A percentile compares a stretch with the other conserved stretches of the same genome.
phyloP scores from a whole-genome alignment of 2,329 filamentous ascomycete species.

The Pseudogymnoascus sp. region DNA sequence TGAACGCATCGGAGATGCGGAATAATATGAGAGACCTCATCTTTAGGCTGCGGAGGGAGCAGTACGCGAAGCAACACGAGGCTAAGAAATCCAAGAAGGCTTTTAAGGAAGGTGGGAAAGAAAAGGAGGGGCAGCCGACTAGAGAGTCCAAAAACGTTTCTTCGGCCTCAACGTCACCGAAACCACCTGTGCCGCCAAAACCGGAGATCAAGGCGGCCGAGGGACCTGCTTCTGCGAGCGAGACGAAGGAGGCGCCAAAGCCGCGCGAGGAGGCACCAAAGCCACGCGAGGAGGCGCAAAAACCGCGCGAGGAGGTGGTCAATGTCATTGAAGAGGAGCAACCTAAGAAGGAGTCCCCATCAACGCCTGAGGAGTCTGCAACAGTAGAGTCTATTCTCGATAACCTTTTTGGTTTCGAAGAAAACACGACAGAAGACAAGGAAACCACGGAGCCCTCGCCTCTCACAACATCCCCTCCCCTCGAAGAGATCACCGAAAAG shows the following conservation, averaged over 20 bases:
- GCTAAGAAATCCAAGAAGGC: conserved; percentile 13
- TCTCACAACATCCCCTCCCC: neutral
- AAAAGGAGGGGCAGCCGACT: neutral
- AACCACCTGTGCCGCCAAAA: neutral
- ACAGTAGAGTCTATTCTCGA: neutral
- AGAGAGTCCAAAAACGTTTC: neutral
- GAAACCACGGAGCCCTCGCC: neutral
- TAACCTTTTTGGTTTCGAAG: neutral
- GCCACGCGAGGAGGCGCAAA: neutral
- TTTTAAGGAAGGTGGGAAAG: neutral
- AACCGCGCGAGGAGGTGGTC: neutral
- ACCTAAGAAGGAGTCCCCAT: neutral
- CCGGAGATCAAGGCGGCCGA: neutral
- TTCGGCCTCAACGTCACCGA: neutral
- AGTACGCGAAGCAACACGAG: conserved; percentile 33
- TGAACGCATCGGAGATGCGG: conserved; percentile 51
- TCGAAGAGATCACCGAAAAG: neutral
- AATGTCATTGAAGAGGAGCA: neutral
- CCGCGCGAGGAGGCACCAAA: neutral
- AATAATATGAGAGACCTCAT: conserved; percentile 57
- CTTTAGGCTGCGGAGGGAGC: conserved; percentile 51
- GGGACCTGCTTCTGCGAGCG: neutral
- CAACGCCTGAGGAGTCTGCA: neutral
- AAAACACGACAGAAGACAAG: neutral
- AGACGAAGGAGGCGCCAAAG: neutral